Conservation (phyloP, 345 rosid genomes). For the Triadica sebifera region DNA sequence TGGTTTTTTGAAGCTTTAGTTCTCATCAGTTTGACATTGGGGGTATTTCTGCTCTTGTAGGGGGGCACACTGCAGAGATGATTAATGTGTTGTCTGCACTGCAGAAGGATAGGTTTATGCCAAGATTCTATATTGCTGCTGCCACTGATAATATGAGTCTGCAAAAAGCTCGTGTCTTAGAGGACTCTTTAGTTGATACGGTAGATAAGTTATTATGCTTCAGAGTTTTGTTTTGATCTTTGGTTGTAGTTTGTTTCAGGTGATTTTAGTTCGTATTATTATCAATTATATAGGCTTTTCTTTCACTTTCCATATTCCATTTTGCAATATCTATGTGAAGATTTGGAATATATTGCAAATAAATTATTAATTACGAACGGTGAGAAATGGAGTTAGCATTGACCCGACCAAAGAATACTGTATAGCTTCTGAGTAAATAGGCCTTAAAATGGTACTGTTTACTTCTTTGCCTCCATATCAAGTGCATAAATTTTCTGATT, state of each 20-base stretch:
- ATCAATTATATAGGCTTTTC: no score
- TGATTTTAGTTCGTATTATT: no score
- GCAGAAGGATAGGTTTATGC: constrained; percentile 55
- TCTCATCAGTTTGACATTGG: not conserved
- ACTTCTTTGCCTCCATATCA: not conserved
- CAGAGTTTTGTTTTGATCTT: not conserved
- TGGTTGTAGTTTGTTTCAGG: not conserved
- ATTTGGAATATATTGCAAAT: no score
- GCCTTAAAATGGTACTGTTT: not conserved
- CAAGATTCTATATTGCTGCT: constrained; percentile 82
- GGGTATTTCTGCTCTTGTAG: constrained; percentile 27
- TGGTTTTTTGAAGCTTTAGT: not conserved
- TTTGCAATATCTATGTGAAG: not conserved
- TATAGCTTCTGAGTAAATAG: not conserved
- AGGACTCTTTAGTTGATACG: constrained; percentile 47
- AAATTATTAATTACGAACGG: no score
- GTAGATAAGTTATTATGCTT: constrained; percentile 29
- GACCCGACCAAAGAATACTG: not conserved
- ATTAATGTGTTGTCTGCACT: constrained; percentile 64
- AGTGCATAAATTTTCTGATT: not conserved
- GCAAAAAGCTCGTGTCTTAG: constrained; percentile 73
- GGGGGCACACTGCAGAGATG: constrained; percentile 99
- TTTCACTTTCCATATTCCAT: no score
- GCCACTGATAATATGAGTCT: constrained; percentile 95
- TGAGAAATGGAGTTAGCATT: not conserved